Percentiles rank a stretch among this genome's conserved stretches.
Evolutionary conservation across 208 protist species (phyloP).

Genomic region (Novymonas esmeraldas): DNA sequence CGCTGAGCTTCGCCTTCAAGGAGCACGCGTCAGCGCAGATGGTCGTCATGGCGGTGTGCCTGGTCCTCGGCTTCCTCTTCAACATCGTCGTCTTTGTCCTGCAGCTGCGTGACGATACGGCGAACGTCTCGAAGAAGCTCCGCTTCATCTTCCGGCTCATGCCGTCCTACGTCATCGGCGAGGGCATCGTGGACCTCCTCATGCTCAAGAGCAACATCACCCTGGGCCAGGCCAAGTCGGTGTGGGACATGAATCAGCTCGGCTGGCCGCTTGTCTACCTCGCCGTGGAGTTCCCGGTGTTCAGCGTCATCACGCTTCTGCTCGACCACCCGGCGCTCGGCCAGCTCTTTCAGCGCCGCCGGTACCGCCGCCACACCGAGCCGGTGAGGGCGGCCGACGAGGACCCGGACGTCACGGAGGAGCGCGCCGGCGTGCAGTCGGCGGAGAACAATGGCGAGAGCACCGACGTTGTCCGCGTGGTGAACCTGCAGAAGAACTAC

Average conservation of each 20-base stretch:
- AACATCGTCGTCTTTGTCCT: constrained; percentile 47
- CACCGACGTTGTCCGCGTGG: constrained; percentile 37
- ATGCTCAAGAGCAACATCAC: constrained; percentile 14
- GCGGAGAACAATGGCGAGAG: constrained; percentile 15
- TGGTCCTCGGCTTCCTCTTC: constrained; percentile 49
- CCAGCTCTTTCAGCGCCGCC: constrained; percentile 7
- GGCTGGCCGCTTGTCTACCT: constrained; percentile 50
- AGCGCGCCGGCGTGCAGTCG: constrained; percentile 34
- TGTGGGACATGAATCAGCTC: constrained; percentile 30
- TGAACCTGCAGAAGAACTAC: constrained; percentile 39
- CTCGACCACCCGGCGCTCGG: constrained; percentile 32
- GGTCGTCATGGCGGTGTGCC: constrained; percentile 39
- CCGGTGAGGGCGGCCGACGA: constrained; percentile 17
- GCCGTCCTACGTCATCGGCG: constrained; percentile 51
- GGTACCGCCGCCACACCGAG: constrained; percentile 25
- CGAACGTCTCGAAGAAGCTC: constrained; percentile 23
- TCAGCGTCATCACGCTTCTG: constrained; percentile 24
- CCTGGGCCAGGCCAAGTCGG: constrained; percentile 3
- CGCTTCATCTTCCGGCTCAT: constrained; percentile 49
- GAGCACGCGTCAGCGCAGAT: constrained; percentile 54
- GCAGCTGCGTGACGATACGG: constrained; percentile 1
- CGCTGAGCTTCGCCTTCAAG: constrained; percentile 51
- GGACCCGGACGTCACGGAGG: constrained; percentile 49
- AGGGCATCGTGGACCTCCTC: constrained; percentile 53
- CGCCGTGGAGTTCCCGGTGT: constrained; percentile 38